Evolutionary conservation across 495 filamentous ascomycete species (phyloP).

Genomic region (Penicillium coffeae): DNA sequence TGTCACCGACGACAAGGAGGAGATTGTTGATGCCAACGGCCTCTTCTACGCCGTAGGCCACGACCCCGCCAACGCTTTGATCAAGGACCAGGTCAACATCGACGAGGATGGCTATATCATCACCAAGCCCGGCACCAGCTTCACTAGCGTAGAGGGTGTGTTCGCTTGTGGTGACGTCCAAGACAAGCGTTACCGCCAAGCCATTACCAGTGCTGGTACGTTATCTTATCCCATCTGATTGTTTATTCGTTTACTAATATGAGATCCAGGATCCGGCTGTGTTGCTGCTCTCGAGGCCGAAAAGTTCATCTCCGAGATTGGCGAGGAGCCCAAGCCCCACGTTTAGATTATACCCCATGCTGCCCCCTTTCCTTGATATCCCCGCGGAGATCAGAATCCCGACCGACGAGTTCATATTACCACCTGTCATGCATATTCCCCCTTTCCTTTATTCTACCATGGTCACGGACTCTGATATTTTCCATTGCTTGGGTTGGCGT

Average conservation of each 20-base stretch:
- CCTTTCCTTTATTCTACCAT: conserved; percentile 9
- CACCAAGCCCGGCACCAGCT: conserved; percentile 82
- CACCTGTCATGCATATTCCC: not conserved
- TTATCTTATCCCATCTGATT: conserved; percentile 13
- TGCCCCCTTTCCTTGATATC: conserved; percentile 10
- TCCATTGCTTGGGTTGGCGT: conserved; percentile 14
- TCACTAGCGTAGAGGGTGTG: conserved; percentile 85
- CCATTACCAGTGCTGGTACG: conserved; percentile 94
- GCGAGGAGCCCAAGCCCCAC: conserved; percentile 34
- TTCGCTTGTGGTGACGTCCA: conserved; percentile 98
- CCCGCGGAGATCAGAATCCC: conserved; percentile 3
- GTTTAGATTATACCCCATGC: conserved; percentile 11
- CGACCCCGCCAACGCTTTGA: conserved; percentile 82
- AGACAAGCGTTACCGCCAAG: conserved; percentile 97
- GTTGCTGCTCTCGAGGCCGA: conserved; percentile 93
- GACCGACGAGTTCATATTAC: not conserved
- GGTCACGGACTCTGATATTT: conserved; percentile 22
- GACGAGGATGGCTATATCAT: conserved; percentile 87
- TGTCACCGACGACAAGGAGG: conserved; percentile 68
- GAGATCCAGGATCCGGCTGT: conserved; percentile 75
- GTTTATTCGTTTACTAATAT: conserved; percentile 7
- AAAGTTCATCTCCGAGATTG: conserved; percentile 78
- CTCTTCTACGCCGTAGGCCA: conserved; percentile 98
- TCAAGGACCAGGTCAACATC: conserved; percentile 82
- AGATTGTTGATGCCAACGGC: conserved; percentile 82